Evolutionary conservation across 352 stramenopile genomes (phyloP).

Genomic region (Phytophthora crassamura): DNA sequence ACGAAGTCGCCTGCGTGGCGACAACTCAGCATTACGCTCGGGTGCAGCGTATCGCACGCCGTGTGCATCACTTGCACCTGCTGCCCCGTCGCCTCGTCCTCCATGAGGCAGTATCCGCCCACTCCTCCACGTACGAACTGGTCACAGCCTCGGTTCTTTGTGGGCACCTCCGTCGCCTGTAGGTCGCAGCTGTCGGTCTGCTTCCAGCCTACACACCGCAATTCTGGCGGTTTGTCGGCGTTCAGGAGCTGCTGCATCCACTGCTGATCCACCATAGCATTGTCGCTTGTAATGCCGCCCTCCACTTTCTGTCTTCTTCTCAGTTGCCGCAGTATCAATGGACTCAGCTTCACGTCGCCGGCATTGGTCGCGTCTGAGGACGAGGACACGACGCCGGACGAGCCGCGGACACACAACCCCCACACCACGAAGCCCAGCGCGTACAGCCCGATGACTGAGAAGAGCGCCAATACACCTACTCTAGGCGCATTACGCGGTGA

Average conservation of each 20-base stretch:
- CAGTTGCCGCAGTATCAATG: conserved; percentile 13
- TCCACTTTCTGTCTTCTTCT: conserved; percentile 20
- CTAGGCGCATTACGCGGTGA: conserved; percentile 26
- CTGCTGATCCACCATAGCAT: not conserved
- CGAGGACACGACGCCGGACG: conserved; percentile 9
- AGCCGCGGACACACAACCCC: conserved; percentile 20
- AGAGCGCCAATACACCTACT: conserved; percentile 28
- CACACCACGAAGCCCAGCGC: conserved; percentile 37
- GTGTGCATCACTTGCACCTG: conserved; percentile 49
- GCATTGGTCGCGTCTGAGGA: conserved; percentile 10
- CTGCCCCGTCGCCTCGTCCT: conserved; percentile 39
- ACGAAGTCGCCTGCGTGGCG: conserved; percentile 53
- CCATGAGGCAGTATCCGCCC: conserved; percentile 60
- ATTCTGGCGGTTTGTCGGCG: conserved; percentile 20
- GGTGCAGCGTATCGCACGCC: conserved; percentile 41
- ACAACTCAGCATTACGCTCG: conserved; percentile 52
- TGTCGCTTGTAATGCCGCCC: not conserved
- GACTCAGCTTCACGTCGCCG: conserved; percentile 18
- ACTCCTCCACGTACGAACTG: conserved; percentile 43
- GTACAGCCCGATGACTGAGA: conserved; percentile 38
- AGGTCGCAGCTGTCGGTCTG: conserved; percentile 55
- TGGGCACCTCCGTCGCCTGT: conserved; percentile 29
- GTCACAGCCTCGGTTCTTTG: conserved; percentile 49
- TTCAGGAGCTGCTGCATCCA: conserved; percentile 24
- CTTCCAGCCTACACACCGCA: conserved; percentile 58